Evolutionary conservation across 2,329 filamentous ascomycete genomes (phyloP).

Genomic region (Venturia aucupariae): DNA sequence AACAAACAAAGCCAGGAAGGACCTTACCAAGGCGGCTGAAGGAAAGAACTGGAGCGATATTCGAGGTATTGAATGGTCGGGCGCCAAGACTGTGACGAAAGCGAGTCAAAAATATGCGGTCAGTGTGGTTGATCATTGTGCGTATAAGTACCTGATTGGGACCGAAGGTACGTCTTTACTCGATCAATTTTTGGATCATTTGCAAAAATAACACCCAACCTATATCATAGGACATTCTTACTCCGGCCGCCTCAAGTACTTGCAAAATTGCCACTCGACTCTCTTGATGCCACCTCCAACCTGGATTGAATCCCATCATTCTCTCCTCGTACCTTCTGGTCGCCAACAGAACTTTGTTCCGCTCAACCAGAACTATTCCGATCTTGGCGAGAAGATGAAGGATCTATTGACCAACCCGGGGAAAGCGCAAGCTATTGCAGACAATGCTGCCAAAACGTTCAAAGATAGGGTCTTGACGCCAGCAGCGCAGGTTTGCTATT

Average conservation of each 20-base stretch:
- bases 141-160: constrained; percentile 18
- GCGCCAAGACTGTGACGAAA: neutral
- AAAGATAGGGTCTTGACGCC: constrained; percentile 45
- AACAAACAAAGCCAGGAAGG: constrained; percentile 22
- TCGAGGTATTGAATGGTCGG: constrained; percentile 22
- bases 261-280: constrained; percentile 32
- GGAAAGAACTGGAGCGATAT: constrained; percentile 24
- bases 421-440: constrained; percentile 40
- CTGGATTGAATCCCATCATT: constrained; percentile 41
- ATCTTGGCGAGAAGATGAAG: constrained; percentile 30
- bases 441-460: constrained; percentile 40
- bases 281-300: constrained; percentile 40
- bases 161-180: constrained; percentile 17
- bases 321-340: constrained; percentile 35
- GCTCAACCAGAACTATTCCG: constrained; percentile 21
- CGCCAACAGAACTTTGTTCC: constrained; percentile 14
- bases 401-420: constrained; percentile 35
- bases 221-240: constrained; percentile 17
- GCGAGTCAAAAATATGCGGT: constrained; percentile 18
- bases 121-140: constrained; percentile 22
- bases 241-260: constrained; percentile 25
- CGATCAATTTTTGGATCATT: neutral
- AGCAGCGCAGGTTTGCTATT: constrained; percentile 47
- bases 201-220: neutral
- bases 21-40: constrained; percentile 19